These are phyloP conservation scores for Flaveria floridana DNA, from an alignment of 140 eudicot genomes.

Conservation along the genomic window DNA sequence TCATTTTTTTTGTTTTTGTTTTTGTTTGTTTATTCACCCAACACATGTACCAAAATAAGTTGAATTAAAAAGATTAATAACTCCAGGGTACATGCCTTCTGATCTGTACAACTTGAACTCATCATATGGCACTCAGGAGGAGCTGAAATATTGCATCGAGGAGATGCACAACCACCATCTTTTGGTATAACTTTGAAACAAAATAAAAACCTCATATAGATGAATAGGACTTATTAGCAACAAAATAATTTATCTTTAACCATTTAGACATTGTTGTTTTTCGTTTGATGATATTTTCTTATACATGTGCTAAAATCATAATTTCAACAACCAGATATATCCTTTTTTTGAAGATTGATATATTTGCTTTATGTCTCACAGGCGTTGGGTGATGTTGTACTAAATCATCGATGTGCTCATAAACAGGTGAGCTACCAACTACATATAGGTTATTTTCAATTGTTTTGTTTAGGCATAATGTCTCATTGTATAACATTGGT, in stretches of 20 bases:
- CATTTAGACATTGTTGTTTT: conserved; percentile 2
- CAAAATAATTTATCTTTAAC: background rate
- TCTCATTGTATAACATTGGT: background rate
- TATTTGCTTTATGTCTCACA: conserved; percentile 32
- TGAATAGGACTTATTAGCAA: background rate
- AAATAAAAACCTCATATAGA: background rate
- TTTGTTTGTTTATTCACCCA: background rate
- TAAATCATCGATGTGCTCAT: conserved; percentile 90
- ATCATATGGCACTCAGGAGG: conserved; percentile 56
- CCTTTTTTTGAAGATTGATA: conserved; percentile 3
- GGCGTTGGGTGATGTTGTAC: conserved; percentile 73
- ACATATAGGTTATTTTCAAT: background rate
- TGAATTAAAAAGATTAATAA: conserved; percentile 6
- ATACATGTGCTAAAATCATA: conserved; percentile 11
- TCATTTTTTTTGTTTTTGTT: background rate
- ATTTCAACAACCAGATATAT: conserved; percentile 8
- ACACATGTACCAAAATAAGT: background rate
- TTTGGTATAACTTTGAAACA: conserved; percentile 40
- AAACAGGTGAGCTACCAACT: conserved; percentile 38
- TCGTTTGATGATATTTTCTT: background rate
- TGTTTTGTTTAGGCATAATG: background rate
- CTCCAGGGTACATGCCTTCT: conserved; percentile 72
- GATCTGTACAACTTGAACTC: conserved; percentile 69
- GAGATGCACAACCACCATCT: conserved; percentile 64
- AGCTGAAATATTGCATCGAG: conserved; percentile 59